Evolutionary conservation across 1,284 basidiomycete genomes (phyloP), one percentile per base, ranked within the genome.

Genomic region (Moesziomyces aphidis): DNA sequence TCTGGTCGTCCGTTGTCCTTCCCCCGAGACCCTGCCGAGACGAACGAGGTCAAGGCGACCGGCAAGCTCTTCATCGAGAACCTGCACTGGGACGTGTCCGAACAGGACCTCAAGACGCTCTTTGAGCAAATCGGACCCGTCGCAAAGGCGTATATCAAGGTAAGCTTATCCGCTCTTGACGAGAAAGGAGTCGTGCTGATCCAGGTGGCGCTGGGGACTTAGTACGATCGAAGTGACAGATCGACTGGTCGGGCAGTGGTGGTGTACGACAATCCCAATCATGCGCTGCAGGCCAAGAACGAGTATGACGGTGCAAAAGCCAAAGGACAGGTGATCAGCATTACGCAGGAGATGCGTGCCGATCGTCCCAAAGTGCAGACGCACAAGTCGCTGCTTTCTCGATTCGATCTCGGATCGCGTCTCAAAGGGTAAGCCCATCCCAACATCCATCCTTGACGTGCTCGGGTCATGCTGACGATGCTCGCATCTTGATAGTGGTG

Each of bases 151-250:
- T 88, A 90, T 86, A 95, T 97, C 87, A 93, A 91, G 91, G 95
- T 97, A 86, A 86, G 87, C 26, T 7, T 28, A 8, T 7, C 26
- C 26, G 7, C 26, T 5, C 5, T 28, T 28, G 26, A 7, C 26
- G 26, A 28, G 8, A 28, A 28, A 28, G 8, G 26, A 6, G 26
- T 28, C 26, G 5, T 28, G 26, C 31, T 34, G 31, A 34, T 34
- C 8, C 26, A 8, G 31, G 1, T 34, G 10, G 11, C 3, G 15
- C 53, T 19, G 9, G 28, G 24, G 10, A 43, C 34, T 85, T 86
- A 86, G 95, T 98, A 95, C 87, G 95, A 97, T 87, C 91, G 92
- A 82, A 95, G 94, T 80, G 95, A 95, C 77, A 92, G 95, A 83
- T 97, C 95, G 51, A 90, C 89, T 28, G 95, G 95, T 66, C 87